These are phyloP conservation scores for Tremellales sp. DNA, from an alignment of 1,284 basidiomycete genomes.

Conservation along the genomic window DNA sequence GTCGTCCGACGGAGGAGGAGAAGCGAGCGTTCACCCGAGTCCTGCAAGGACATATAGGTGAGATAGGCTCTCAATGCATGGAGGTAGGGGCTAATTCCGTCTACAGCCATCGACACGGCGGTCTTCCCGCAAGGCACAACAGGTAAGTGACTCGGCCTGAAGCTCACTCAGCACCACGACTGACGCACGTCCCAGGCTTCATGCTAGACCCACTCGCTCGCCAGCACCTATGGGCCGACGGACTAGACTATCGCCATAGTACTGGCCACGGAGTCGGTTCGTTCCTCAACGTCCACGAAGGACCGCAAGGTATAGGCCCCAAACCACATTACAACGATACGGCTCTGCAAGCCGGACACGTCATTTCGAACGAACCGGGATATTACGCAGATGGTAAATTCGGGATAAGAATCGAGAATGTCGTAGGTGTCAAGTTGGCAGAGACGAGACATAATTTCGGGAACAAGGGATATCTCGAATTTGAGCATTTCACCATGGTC, in stretches of 20 bases:
- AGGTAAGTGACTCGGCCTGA: constrained; percentile 49
- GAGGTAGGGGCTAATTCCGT: neutral
- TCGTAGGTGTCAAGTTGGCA: constrained; percentile 69
- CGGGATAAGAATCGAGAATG: constrained; percentile 89
- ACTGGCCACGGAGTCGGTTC: constrained; percentile 94
- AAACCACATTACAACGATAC: constrained; percentile 61
- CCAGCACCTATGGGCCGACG: constrained; percentile 83
- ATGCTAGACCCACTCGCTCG: constrained; percentile 74
- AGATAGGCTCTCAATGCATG: neutral
- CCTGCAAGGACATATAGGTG: constrained; percentile 84
- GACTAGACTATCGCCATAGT: constrained; percentile 69
- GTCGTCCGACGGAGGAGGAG: constrained; percentile 74
- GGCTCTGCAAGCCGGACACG: constrained; percentile 76
- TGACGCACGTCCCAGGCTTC: constrained; percentile 12
- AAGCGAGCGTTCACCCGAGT: constrained; percentile 88
- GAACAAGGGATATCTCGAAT: constrained; percentile 70
- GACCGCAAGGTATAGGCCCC: constrained; percentile 81
- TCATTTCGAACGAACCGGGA: constrained; percentile 87
- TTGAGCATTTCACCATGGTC: constrained; percentile 80
- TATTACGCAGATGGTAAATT: constrained; percentile 90
- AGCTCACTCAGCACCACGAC: neutral
- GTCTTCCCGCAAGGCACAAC: constrained; percentile 86
- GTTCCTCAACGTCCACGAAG: constrained; percentile 91
- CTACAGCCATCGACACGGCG: constrained; percentile 60
- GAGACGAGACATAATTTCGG: constrained; percentile 81